phyloP scores from a whole-genome alignment of 2,329 filamentous ascomycete genomes.

The Septoria petroselini region DNA sequence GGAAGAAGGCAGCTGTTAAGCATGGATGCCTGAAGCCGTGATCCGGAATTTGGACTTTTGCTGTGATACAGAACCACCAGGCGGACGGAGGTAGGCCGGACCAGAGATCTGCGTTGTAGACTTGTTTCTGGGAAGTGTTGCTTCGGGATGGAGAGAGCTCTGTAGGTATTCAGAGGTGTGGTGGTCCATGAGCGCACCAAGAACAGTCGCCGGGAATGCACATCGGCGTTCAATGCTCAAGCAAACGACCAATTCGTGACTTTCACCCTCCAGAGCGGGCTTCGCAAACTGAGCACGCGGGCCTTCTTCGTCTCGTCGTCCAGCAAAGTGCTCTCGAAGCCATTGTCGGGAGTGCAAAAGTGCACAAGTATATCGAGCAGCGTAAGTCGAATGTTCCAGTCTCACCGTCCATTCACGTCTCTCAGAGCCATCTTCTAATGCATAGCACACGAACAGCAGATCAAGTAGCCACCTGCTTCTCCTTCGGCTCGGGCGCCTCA shows the following conservation, averaged over 20 bases:
- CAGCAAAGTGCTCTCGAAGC: too few relatives aligned
- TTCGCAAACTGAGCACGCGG: too few relatives aligned
- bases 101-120: conserved; percentile 15
- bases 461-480: conserved; percentile 36
- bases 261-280: not conserved
- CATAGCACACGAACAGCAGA: not conserved
- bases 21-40: conserved; percentile 52
- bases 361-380: not conserved
- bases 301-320: too few relatives aligned
- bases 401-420: too few relatives aligned
- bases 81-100: not conserved
- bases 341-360: too few relatives aligned
- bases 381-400: not conserved
- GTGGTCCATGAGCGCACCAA: too few relatives aligned
- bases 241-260: too few relatives aligned
- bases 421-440: too few relatives aligned
- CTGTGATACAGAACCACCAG: not conserved
- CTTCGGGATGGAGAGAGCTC: conserved; percentile 14
- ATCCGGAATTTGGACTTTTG: conserved; percentile 33
- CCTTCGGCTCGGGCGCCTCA: conserved; percentile 62
- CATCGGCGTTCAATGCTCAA: not conserved
- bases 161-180: conserved; percentile 10
- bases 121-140: conserved; percentile 17
- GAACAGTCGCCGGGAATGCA: not conserved
- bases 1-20: conserved; percentile 54